These are phyloP conservation scores for Incumbomyces lentus DNA, from an alignment of 2,329 filamentous ascomycete genomes.

Conservation along the genomic window DNA sequence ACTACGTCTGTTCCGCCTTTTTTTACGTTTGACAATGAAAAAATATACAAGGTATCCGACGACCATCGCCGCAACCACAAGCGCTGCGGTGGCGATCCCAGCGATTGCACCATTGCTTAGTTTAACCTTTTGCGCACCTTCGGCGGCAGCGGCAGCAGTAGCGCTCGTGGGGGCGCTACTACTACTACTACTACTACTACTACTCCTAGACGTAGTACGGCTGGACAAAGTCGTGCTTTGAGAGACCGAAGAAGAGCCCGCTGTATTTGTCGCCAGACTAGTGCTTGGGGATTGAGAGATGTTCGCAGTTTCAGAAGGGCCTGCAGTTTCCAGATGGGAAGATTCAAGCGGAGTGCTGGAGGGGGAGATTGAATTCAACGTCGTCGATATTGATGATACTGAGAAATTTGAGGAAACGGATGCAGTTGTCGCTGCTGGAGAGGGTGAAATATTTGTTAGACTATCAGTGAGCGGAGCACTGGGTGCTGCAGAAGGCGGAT, in stretches of 20 bases:
- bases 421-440: slow-evolving; percentile 11
- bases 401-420: neutral
- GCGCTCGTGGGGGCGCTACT: neutral
- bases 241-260: too few relatives aligned
- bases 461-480: slow-evolving; percentile 13
- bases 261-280: too few relatives aligned
- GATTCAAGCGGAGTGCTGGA: too few relatives aligned
- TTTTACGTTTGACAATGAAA: slow-evolving; percentile 11
- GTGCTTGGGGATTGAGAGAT: too few relatives aligned
- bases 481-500: slow-evolving; percentile 9
- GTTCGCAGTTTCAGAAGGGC: too few relatives aligned
- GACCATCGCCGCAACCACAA: slow-evolving; percentile 2
- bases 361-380: too few relatives aligned
- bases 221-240: too few relatives aligned
- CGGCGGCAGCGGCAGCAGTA: neutral
- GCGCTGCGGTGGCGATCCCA: neutral
- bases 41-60: neutral
- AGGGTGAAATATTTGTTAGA: slow-evolving; percentile 15
- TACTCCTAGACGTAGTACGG: neutral
- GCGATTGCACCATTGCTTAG: slow-evolving; percentile 9
- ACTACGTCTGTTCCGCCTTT: slow-evolving; percentile 30
- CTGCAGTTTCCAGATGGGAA: too few relatives aligned
- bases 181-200: neutral
- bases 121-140: neutral
- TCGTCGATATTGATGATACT: too few relatives aligned